Evolutionary conservation across 1,284 basidiomycete species (phyloP), one percentile per base, ranked within the genome.

Genomic region (Pisolithus thermaeus): DNA sequence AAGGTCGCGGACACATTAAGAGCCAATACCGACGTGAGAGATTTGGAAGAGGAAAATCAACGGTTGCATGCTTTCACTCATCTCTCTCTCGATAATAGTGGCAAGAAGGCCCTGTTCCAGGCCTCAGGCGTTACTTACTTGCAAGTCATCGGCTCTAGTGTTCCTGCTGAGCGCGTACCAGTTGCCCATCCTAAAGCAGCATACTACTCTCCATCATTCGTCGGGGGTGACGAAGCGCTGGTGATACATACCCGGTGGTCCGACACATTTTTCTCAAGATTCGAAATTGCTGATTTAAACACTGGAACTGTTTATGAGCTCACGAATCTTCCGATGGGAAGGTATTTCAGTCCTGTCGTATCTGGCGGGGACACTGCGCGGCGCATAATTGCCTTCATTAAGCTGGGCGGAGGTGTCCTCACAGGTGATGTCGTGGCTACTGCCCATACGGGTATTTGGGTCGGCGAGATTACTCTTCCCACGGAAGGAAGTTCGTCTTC

Each of bases 181-280:
- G 70, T 76, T 11, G 64, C 76, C 1, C 59, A 79, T 45, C 54
- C 70, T 5, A 63, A 66, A 6, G 69, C 74, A 3, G 71, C 84
- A 1, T 87, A 88, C 58, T 85, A 83, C 57, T 84, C 85, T 0
- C 85, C 85, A 1, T 74, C 78, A 2, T 85, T 87, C 59, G 76
- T 87, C 28, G 74, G 74, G 36, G 73, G 73, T 11, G 64, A 69
- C 12, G 68, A 67, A 7, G 63, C 81, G 46, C 62, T 83, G 11
- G 67, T 86, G 20, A 60, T 88, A 12, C 84, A 87, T 46, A 77
- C 78, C 7, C 77, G 81, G 18, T 88, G 85, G 84, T 85, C 84
- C 0, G 76, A 87, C 58, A 70, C 69, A 3, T 64, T 74, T 52
- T 84, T 85, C 62, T 79, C 82, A 2, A 73, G 77, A 6, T 77